A percentile compares a stretch with the other conserved stretches of the same genome.
These are phyloP conservation scores for Eucalyptus coolabah DNA, from an alignment of 345 rosid species.

Conservation along the genomic window DNA sequence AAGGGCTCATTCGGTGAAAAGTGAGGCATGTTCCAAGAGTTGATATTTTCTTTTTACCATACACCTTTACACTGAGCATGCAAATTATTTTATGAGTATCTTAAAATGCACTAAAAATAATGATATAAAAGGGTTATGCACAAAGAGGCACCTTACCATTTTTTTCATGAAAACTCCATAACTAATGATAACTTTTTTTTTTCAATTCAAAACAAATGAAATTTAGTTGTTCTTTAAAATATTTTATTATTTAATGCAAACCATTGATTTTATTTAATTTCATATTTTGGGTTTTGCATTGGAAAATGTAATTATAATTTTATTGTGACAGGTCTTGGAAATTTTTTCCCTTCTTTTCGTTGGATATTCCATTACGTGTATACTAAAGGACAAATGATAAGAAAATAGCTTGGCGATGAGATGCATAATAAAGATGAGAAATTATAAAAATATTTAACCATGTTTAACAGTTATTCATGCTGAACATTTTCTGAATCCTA, in stretches of 20 bases:
- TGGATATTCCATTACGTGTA: not conserved
- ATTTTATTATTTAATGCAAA: not conserved
- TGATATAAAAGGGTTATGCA: not conserved
- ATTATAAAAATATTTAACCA: not conserved
- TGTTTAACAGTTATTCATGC: not conserved
- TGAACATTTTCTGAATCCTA: no score
- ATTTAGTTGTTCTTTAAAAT: not conserved
- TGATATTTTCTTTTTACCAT: not conserved
- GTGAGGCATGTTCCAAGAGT: not conserved
- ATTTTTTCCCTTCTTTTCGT: not conserved
- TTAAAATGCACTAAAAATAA: no score
- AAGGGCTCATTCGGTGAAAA: not conserved
- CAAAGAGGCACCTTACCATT: not conserved
- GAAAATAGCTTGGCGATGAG: not conserved
- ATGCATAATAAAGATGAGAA: not conserved
- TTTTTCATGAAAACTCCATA: not conserved
- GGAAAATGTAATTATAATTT: not conserved
- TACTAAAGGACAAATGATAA: not conserved
- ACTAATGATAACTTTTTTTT: accelerated
- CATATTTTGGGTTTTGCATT: accelerated
- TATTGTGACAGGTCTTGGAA: not conserved
- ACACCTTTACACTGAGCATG: accelerated
- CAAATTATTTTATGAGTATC: not conserved
- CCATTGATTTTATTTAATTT: no score
- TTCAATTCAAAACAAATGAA: not conserved